Base-by-base conservation (phyloP, 257 asterid species). In the Lycium barbarum region DNA sequence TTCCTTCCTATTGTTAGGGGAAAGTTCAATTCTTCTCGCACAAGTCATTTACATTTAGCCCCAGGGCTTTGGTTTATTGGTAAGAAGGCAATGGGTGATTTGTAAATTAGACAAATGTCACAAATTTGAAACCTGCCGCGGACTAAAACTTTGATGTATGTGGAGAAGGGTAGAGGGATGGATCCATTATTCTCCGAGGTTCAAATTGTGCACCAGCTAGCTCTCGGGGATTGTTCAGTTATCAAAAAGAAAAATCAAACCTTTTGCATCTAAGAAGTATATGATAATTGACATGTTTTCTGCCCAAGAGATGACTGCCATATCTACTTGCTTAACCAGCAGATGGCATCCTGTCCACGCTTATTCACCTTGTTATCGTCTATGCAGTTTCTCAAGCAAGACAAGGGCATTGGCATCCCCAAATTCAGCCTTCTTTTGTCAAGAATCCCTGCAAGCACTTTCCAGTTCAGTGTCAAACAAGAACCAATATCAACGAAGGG, bases 341-440 rank as follows among this genome's bases (percentile, higher is more conserved):
- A 71, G 55, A 71, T 43, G 63, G 63, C 22, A 22, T 22, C 8
- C 8, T 22, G 63, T 12, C 26, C 45, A 17, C 54, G 20, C 58
- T 79, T 35, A 57, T n/a, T 78, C n/a, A 26, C 63, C 57, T 84
- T 88, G 82, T 85, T 81, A 35, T 88, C 67, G 85, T 82, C 51
- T 81, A 83, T 89, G 93, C 89, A 94, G 98, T 88, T 79, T 91
- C 55, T 83, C 93, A 80, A 90, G 89, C 91, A 93, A 92, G 92
- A 86, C 58, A 84, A 87, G 89, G 84, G 88, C 92, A 59, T 79
- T 91, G 88, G 91, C 95, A 80, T 90, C 98, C 83, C 91, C 91
- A 80, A 87, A 92, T 89, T 95, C 98, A 54, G 81, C 88, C 81
- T 73, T 97, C 76, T 87, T 90, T 84, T 85, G 92, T 87, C 94